These are phyloP conservation scores for Penicillium bialowiezense DNA, from an alignment of 495 filamentous ascomycete genomes.

Conservation along the genomic window DNA sequence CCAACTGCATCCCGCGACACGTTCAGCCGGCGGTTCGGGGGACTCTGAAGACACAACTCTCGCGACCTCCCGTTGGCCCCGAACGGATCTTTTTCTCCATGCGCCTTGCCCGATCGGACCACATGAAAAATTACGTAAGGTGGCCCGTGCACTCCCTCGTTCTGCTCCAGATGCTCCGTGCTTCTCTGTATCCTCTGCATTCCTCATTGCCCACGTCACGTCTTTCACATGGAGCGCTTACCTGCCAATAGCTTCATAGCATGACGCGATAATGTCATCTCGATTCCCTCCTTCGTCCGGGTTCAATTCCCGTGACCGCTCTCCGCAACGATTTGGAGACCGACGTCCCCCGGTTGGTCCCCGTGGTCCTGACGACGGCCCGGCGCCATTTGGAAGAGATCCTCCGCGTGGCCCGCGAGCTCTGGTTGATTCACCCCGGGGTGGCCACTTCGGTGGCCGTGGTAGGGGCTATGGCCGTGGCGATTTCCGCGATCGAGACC, in stretches of 20 bases:
- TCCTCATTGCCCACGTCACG: background rate
- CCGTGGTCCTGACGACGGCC: constrained; percentile 40
- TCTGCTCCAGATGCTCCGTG: background rate
- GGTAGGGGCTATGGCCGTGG: constrained; percentile 53
- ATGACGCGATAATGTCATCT: constrained; percentile 50
- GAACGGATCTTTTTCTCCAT: background rate
- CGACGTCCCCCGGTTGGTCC: constrained; percentile 41
- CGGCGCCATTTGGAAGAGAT: constrained; percentile 43
- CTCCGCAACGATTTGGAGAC: constrained; percentile 45
- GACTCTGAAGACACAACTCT: too few relatives aligned
- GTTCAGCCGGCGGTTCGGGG: too few relatives aligned
- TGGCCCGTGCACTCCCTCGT: constrained; percentile 12
- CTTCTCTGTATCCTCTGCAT: constrained; percentile 3
- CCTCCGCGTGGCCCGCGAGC: constrained; percentile 73
- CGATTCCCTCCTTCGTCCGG: constrained; percentile 47
- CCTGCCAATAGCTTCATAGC: constrained; percentile 23
- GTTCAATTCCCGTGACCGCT: constrained; percentile 49
- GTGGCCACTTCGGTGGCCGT: constrained; percentile 41
- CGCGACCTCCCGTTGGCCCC: too few relatives aligned
- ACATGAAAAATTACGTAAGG: background rate
- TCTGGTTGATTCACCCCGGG: constrained; percentile 61
- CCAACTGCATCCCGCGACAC: too few relatives aligned
- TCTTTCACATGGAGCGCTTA: constrained; percentile 6
- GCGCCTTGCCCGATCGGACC: background rate
- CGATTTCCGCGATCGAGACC: constrained; percentile 59